Evolutionary conservation across 1,284 basidiomycete species (phyloP).

Genomic region (Papiliotrema fonsecae): DNA sequence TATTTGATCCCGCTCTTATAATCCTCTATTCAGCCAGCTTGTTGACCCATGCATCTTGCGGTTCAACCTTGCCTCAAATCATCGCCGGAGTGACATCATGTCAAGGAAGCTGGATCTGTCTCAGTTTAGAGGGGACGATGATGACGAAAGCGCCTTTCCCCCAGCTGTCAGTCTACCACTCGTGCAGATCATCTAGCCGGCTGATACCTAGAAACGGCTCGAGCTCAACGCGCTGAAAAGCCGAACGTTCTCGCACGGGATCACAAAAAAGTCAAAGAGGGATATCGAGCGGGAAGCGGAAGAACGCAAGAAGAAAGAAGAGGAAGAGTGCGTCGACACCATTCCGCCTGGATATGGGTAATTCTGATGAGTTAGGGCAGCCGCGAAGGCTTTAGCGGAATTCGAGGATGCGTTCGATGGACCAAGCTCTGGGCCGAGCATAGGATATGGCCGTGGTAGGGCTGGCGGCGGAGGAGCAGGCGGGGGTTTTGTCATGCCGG

Average conservation of each 20-base stretch:
- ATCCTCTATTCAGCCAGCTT: background rate
- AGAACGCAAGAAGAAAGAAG: conserved; percentile 76
- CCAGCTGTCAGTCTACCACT: background rate
- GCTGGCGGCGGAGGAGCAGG: conserved; percentile 25
- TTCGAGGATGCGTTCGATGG: conserved; percentile 81
- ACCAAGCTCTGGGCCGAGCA: conserved; percentile 24
- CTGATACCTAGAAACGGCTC: conserved; percentile 22
- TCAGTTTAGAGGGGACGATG: conserved; percentile 43
- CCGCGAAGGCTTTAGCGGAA: conserved; percentile 63
- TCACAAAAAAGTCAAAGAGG: conserved; percentile 57
- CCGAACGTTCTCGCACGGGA: conserved; percentile 46
- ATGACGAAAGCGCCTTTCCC: conserved; percentile 30
- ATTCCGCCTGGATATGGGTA: background rate
- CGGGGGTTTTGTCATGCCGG: conserved; percentile 71
- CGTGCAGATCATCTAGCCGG: background rate
- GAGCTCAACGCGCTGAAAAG: conserved; percentile 43
- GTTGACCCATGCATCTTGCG: no score
- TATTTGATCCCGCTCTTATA: conserved; percentile 1
- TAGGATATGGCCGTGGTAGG: conserved; percentile 9
- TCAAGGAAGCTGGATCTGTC: conserved; percentile 43
- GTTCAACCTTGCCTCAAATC: no score
- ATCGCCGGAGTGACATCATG: no score
- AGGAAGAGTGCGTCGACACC: conserved; percentile 49
- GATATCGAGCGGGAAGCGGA: conserved; percentile 84
- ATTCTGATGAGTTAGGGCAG: conserved; percentile 26